Conservation (phyloP, 257 asterid species). For the Asclepias syriaca region DNA sequence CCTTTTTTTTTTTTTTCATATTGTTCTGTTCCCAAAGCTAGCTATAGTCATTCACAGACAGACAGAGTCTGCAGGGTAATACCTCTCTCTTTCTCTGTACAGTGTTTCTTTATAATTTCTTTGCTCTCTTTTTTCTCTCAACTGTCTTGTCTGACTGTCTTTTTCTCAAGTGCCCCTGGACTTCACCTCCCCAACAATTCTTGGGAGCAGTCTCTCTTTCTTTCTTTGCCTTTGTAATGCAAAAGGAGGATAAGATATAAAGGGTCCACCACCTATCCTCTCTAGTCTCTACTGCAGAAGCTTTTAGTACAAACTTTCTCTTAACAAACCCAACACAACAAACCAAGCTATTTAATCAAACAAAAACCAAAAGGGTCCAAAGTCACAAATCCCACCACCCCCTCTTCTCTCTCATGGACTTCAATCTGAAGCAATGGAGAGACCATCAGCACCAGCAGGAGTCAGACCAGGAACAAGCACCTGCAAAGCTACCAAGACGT, state of each 20-base stretch:
- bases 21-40: conserved; percentile 45
- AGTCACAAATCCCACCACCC: conserved; percentile 6
- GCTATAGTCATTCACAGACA: conserved; percentile 14
- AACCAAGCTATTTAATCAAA: conserved; percentile 15
- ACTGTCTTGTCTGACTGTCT: conserved; percentile 58
- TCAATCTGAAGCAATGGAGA: conserved; percentile 77
- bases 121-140: conserved; percentile 22
- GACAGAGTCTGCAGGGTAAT: conserved; percentile 29
- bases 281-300: background rate
- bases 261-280: conserved; percentile 21
- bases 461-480: conserved; percentile 25
- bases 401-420: conserved; percentile 47
- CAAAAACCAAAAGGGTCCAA: conserved; percentile 5
- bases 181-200: conserved; percentile 14
- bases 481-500: conserved; percentile 56
- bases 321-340: conserved; percentile 13
- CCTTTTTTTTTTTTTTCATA: background rate
- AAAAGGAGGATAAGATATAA: background rate
- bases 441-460: conserved; percentile 32
- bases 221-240: conserved; percentile 2
- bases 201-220: background rate
- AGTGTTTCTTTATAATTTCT: background rate
- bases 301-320: conserved; percentile 15
- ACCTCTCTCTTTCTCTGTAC: background rate
- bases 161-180: conserved; percentile 30